Conservation (phyloP, 148 eudicot species). For the Dysphania ambrosioides region DNA sequence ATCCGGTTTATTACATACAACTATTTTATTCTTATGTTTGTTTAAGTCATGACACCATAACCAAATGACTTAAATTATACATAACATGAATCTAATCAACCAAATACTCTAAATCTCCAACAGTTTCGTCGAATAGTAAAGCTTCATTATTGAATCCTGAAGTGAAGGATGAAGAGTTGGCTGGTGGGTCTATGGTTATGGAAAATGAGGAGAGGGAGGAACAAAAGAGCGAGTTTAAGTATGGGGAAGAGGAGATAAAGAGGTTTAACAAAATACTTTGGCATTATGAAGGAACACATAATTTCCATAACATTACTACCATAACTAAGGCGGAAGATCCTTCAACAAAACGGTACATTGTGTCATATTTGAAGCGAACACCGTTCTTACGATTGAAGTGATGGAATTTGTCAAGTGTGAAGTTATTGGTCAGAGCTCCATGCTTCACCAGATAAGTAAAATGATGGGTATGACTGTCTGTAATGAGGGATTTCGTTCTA, state of each 20-base stretch:
- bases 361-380: slow-evolving; percentile 73
- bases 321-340: slow-evolving; percentile 88
- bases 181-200: not conserved
- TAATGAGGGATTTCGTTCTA: slow-evolving; percentile 69
- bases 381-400: slow-evolving; percentile 57
- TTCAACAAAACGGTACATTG: slow-evolving; percentile 67
- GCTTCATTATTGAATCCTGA: slow-evolving; percentile 19
- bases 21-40: no score
- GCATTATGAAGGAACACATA: slow-evolving; percentile 75
- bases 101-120: no score
- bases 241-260: slow-evolving; percentile 62
- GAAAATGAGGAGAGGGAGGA: slow-evolving; percentile 13
- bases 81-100: no score
- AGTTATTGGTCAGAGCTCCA: slow-evolving; percentile 92
- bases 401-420: slow-evolving; percentile 93
- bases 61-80: no score
- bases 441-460: slow-evolving; percentile 95
- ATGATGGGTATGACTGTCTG: slow-evolving; percentile 81
- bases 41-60: no score
- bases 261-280: slow-evolving; percentile 70
- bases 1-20: no score
- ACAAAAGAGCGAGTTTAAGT: slow-evolving; percentile 43
- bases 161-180: not conserved
- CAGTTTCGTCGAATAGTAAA: slow-evolving; percentile 34
- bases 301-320: slow-evolving; percentile 90